Conservation (phyloP, 257 asterid genomes). For the Asclepias syriaca region DNA sequence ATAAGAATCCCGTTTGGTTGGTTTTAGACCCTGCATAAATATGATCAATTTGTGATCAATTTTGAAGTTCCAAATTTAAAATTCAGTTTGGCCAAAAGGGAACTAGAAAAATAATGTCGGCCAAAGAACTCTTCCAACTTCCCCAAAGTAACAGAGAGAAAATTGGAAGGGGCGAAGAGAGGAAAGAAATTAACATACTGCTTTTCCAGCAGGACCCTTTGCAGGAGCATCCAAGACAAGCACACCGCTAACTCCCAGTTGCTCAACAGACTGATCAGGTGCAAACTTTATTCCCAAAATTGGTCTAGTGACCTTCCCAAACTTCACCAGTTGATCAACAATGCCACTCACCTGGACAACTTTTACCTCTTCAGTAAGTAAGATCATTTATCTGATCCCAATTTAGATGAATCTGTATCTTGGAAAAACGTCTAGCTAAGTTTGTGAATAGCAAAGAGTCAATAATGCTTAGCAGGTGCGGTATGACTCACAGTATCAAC, state of each 20-base stretch:
- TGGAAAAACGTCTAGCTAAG: neutral
- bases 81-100: constrained; percentile 2
- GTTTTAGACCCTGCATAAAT: constrained; percentile 68
- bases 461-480: neutral
- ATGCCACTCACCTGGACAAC: constrained; percentile 75
- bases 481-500: constrained; percentile 83
- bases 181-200: constrained; percentile 44
- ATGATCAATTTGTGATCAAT: constrained; percentile 13
- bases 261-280: constrained; percentile 96
- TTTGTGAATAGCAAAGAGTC: neutral
- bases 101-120: neutral
- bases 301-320: constrained; percentile 95
- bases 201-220: constrained; percentile 99
- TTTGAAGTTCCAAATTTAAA: neutral
- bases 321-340: constrained; percentile 89
- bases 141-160: neutral
- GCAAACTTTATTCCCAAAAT: constrained; percentile 93
- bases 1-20: constrained; percentile 87
- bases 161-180: neutral
- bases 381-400: constrained; percentile 3
- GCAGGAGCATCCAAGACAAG: constrained; percentile 96
- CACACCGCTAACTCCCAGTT: constrained; percentile 95
- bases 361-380: neutral
- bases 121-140: neutral
- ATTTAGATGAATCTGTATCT: neutral